These are phyloP conservation scores for Colletotrichum echinochloae DNA, from an alignment of 2,329 filamentous ascomycete species.

Conservation along the genomic window DNA sequence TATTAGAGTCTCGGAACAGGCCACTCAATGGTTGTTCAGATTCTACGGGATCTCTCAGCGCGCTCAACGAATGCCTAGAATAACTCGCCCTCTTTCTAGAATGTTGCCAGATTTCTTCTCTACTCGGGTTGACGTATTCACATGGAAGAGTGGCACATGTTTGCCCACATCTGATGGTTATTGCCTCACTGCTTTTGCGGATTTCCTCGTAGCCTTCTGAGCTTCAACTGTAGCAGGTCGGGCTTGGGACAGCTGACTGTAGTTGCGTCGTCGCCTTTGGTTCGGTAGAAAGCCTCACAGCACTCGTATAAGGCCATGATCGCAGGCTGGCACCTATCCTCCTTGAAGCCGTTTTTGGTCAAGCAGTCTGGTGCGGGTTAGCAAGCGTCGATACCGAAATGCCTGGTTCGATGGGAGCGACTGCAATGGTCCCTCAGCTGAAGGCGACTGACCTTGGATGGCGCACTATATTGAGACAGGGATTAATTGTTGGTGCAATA, in stretches of 20 bases:
- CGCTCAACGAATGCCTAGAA: constrained; percentile 99
- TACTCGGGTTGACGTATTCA: constrained; percentile 59
- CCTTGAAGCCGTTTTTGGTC: constrained; percentile 84
- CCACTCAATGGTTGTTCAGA: constrained; percentile 93
- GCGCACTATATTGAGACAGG: constrained; percentile 73
- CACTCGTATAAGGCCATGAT: constrained; percentile 93
- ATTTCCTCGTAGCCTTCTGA: constrained; percentile 75
- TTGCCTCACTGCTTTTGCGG: constrained; percentile 43
- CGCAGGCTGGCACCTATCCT: constrained; percentile 81
- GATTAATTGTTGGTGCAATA: constrained; percentile 14
- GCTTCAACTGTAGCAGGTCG: constrained; percentile 81
- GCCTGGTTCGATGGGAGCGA: background rate
- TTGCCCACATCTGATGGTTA: background rate
- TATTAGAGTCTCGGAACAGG: constrained; percentile 99
- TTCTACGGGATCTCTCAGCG: constrained; percentile 84
- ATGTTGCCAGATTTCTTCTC: constrained; percentile 71
- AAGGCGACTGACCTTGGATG: constrained; percentile 77
- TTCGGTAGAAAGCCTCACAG: constrained; percentile 88
- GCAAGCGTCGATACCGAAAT: background rate
- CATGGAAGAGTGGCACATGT: constrained; percentile 61
- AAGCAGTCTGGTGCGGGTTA: constrained; percentile 75
- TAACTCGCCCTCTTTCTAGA: constrained; percentile 76
- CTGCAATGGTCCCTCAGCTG: background rate
- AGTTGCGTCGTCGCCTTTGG: constrained; percentile 79
- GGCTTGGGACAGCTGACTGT: constrained; percentile 89